phyloP scores from a whole-genome alignment of 441 rosid species.

The Sinapis alba region DNA sequence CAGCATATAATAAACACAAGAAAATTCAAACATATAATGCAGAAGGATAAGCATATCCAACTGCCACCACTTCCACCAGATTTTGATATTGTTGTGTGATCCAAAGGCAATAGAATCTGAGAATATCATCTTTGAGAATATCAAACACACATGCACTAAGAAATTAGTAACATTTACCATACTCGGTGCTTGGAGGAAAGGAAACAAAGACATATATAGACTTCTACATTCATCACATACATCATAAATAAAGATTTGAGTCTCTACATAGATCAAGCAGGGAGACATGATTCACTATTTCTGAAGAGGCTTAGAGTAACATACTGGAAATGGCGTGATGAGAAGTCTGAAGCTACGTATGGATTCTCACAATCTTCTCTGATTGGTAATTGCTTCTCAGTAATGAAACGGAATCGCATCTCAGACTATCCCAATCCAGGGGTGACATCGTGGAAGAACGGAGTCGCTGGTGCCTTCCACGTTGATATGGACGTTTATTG shows the following conservation, averaged over 20 bases:
- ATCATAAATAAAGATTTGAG: slow-evolving; percentile 13
- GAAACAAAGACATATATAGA: slow-evolving; percentile 78
- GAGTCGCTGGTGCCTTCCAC: not conserved
- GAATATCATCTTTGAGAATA: not conserved
- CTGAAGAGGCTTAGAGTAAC: slow-evolving; percentile 35
- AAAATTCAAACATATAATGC: too few species aligned
- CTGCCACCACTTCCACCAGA: slow-evolving; percentile 1
- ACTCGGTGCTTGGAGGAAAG: slow-evolving; percentile 46
- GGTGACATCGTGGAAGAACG: not conserved
- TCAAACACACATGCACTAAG: slow-evolving; percentile 39
- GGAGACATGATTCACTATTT: slow-evolving; percentile 11
- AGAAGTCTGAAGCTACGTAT: slow-evolving; percentile 73
- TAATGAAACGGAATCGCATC: not conserved
- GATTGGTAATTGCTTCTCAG: not conserved
- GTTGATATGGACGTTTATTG: not conserved
- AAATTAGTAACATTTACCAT: not conserved
- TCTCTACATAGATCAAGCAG: not conserved
- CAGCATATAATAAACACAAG: too few species aligned
- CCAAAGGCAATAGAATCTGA: not conserved
- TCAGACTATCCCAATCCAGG: not conserved
- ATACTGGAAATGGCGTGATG: slow-evolving; percentile 84
- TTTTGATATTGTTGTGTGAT: not conserved
- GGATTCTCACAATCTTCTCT: slow-evolving; percentile 66
- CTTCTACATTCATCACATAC: slow-evolving; percentile 98
- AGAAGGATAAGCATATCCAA: slow-evolving; percentile 88